Evolutionary conservation across 192 early-diverging fungal species (phyloP).

Genomic region (Umbelopsis isabellina): DNA sequence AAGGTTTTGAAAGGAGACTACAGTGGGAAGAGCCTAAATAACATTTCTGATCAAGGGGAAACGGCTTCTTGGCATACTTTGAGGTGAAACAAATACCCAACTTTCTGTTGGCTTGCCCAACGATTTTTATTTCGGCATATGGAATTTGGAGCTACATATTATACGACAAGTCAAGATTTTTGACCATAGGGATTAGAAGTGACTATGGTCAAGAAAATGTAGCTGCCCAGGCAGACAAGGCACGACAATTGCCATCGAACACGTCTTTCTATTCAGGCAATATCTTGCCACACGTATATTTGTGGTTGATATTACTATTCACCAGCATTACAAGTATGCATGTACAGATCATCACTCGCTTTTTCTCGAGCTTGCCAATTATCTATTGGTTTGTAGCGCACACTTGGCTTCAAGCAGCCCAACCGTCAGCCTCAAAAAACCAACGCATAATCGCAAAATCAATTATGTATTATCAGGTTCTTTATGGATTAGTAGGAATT

Average conservation of each 20-base stretch:
- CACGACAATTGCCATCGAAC: neutral
- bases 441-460: slow-evolving; percentile 26
- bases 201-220: neutral
- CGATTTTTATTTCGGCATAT: slow-evolving; percentile 63
- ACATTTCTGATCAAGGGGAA: slow-evolving; percentile 58
- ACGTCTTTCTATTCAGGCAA: neutral
- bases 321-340: slow-evolving; percentile 78
- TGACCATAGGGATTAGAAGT: slow-evolving; percentile 57
- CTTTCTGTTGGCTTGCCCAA: slow-evolving; percentile 85
- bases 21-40: neutral
- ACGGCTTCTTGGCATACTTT: slow-evolving; percentile 86
- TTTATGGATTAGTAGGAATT: slow-evolving; percentile 75
- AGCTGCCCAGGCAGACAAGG: neutral
- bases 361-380: slow-evolving; percentile 78
- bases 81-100: slow-evolving; percentile 85
- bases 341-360: slow-evolving; percentile 88
- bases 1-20: neutral
- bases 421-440: neutral
- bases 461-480: slow-evolving; percentile 68
- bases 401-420: slow-evolving; percentile 15
- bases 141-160: slow-evolving; percentile 62
- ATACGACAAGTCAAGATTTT: slow-evolving; percentile 54
- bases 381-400: slow-evolving; percentile 81
- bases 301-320: slow-evolving; percentile 68
- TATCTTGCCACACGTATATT: slow-evolving; percentile 52